Evolutionary conservation across 2,329 filamentous ascomycete species (phyloP).

Genomic region (Colletotrichum sp.): DNA sequence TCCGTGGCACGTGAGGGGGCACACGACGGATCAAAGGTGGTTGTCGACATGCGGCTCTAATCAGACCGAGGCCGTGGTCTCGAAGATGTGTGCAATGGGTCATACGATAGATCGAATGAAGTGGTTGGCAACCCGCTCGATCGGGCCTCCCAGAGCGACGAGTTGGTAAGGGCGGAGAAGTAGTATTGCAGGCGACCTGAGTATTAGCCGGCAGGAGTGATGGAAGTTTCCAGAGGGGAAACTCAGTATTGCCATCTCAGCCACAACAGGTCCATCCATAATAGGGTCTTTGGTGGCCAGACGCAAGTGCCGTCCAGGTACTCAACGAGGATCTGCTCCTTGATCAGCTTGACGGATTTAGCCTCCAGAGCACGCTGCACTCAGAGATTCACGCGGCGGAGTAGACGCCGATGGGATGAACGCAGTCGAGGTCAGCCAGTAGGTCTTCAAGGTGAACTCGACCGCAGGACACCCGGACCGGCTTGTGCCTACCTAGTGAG

Average conservation of each 20-base stretch:
- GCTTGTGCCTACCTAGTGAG: not conserved
- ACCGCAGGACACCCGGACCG: not conserved
- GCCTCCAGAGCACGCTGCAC: not conserved
- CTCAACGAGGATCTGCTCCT: not conserved
- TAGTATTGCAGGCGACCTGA: not conserved
- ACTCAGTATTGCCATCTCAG: not conserved
- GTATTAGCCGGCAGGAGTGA: not conserved
- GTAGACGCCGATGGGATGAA: not conserved
- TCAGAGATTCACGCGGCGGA: not conserved
- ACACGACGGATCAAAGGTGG: not conserved
- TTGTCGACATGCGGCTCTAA: not conserved
- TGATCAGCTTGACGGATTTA: not conserved
- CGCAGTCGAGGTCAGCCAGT: not conserved
- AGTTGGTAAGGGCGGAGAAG: not conserved
- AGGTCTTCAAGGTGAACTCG: not conserved
- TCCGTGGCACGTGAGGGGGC: not conserved
- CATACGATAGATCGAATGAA: not conserved
- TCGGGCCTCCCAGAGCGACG: not conserved
- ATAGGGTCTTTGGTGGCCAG: not conserved
- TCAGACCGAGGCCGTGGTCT: not conserved
- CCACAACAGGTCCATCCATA: not conserved
- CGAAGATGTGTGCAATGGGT: not conserved
- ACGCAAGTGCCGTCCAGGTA: not conserved
- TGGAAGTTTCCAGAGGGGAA: not conserved
- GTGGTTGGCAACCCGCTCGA: not conserved